Base-by-base conservation (phyloP, 257 asterid genomes). In the Gentiana straminea region DNA sequence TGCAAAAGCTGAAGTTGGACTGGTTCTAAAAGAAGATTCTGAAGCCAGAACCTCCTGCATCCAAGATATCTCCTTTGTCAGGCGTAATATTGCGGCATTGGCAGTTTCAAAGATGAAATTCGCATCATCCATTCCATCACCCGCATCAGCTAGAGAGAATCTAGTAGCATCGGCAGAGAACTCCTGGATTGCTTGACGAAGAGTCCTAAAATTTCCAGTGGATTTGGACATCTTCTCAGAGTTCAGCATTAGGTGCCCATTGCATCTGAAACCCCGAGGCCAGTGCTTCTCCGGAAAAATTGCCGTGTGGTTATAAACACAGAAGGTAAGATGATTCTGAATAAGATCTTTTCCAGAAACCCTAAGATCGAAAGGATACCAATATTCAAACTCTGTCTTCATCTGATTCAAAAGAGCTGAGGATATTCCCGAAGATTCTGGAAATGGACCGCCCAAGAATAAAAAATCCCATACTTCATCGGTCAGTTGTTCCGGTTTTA, bases 121-220 rank as follows among this genome's bases (percentile, higher is more conserved):
- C 34, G 98, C 95, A 49, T 91, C 98, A 41, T 91, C 98, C 95
- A 91, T 83, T 12, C 98, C 95, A 33, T 91, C 98, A 68, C 97
- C 98, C 0, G 98, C 98, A 77, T 91, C 98, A 5, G 98, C 98
- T 52, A 91, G 95, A 2, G 97, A 70, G 71, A 91, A 91, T 57
- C 97, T 73, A 2, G 95, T 85, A 48, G 97, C 98, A 68, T 91
- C 97, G 51, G 98, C 98, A n/a, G 98, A 87, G 65, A 91, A 91
- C 65, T 87, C 97, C 62, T 79, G 81, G 37, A 91, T 87, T 49
- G 98, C 95, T 81, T 87, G 59, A 6, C 94, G 89, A 48, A 91
- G 79, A 15, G 98, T 91, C 77, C 89, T 68, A 79, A 91, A 87
- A 67, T 84, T 84, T 44, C 98, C 98, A 0, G 95, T 84, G 7